Percentiles rank a stretch among this genome's conserved stretches.
These are phyloP conservation scores for Ascochyta pisi DNA, from an alignment of 2,329 filamentous ascomycete genomes.

Conservation along the genomic window DNA sequence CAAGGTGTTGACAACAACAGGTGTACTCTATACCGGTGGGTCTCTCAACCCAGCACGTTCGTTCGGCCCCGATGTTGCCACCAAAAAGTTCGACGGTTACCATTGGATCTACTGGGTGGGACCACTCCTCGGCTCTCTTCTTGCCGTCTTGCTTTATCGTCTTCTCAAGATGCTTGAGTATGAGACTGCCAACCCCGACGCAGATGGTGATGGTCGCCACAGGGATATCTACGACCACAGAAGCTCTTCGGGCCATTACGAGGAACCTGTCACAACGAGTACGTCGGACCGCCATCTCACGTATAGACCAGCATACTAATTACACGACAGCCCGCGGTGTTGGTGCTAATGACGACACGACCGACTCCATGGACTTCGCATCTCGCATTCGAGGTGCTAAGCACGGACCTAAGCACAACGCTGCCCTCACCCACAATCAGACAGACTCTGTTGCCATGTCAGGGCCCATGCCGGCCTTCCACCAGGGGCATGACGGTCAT, in stretches of 20 bases:
- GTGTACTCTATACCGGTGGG: conserved; percentile 56
- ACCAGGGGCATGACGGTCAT: conserved; percentile 39
- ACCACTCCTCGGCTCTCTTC: conserved; percentile 53
- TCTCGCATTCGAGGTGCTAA: conserved; percentile 18
- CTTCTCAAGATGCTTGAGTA: conserved; percentile 59
- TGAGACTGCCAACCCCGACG: conserved; percentile 58
- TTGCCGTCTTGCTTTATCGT: conserved; percentile 58
- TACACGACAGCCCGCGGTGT: conserved; percentile 28
- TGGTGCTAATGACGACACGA: conserved; percentile 38
- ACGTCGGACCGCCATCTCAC: conserved; percentile 5
- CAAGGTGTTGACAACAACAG: conserved; percentile 29
- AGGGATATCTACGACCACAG: conserved; percentile 39
- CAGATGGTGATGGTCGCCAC: conserved; percentile 54
- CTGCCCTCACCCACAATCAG: conserved; percentile 5
- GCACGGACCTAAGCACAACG: conserved; percentile 4
- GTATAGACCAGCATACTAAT: conserved; percentile 21
- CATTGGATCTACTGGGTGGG: conserved; percentile 63
- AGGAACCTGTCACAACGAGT: conserved; percentile 18
- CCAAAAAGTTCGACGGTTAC: conserved; percentile 51
- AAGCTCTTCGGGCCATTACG: conserved; percentile 1
- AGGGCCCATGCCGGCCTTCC: conserved; percentile 25
- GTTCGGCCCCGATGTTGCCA: conserved; percentile 57
- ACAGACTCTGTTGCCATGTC: neutral
- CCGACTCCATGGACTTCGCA: conserved; percentile 24
- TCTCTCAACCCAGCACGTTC: conserved; percentile 59